Base-by-base conservation (phyloP, 768 basidiomycete genomes). In the Pholiota conissans region DNA sequence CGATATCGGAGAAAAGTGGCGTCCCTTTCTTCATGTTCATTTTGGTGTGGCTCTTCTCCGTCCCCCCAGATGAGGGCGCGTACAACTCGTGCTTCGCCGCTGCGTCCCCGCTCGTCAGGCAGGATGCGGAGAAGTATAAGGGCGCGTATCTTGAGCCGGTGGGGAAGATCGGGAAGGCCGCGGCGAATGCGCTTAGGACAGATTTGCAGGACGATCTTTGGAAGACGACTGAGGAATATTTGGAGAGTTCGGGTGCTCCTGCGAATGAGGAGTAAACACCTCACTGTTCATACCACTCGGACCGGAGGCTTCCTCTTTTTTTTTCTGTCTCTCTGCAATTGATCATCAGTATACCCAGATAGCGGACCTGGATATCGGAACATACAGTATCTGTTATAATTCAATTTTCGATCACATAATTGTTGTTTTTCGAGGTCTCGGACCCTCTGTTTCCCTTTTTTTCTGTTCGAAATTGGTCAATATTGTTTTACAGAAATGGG, bases 11-110 rank as follows among this genome's bases (percentile, higher is more conserved):
- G 39, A 46, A 40, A 29, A 51, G 55, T 24, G 29, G 62, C 10
- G 45, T 66, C 14, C 40, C 55, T 6, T 47, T 53, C 30, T 14
- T 69, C 10, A 26, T 61, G 29, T 46, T 45, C 9, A 57, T 55
- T 10, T 13, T 65, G 34, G 47, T 62, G 49, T 32, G 56, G 26
- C 37, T 67, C 13, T 59, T 69, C 34, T 57, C 67, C 28, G 48
- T 50, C 3, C 22, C 63, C 2, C 64, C 74, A 1, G 62, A 70
- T 35, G 64, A 70, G 14, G 79, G 74, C 10, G 73, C 75, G 6
- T 69, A 72, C 46, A 70, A 71, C 0, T 64, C 67, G 13, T 63
- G 71, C 10, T 76, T 76, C 60, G 75, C 77, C 6, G 78, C 78
- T 0, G 76, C 73, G 7, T 67, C 75, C 1, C 66, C 71, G 3